Evolutionary conservation across 352 stramenopile species (phyloP).

Genomic region (Globisporangium recalcitrans): DNA sequence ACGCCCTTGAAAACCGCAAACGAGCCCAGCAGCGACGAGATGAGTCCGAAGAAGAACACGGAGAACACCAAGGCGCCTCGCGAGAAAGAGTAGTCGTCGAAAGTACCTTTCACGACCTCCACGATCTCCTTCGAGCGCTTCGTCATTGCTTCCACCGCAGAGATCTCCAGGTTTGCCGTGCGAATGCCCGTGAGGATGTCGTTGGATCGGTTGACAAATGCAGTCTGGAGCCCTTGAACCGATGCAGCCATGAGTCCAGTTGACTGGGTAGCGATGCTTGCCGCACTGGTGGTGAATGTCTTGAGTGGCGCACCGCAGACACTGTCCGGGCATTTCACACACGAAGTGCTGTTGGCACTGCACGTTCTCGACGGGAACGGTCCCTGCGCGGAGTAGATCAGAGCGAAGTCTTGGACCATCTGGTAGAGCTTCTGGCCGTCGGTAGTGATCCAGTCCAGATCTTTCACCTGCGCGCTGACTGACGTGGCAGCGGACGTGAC

Average conservation of each 20-base stretch:
- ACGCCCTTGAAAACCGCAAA: slow-evolving; percentile 73
- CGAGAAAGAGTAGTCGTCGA: slow-evolving; percentile 75
- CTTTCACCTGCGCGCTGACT: slow-evolving; percentile 34
- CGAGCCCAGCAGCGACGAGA: slow-evolving; percentile 57
- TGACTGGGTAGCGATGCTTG: slow-evolving; percentile 18
- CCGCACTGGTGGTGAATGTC: slow-evolving; percentile 31
- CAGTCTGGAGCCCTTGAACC: slow-evolving; percentile 26
- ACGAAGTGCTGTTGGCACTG: slow-evolving; percentile 36
- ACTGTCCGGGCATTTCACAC: slow-evolving; percentile 42
- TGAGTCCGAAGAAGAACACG: slow-evolving; percentile 70
- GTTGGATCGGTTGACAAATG: slow-evolving; percentile 39
- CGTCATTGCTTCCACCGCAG: slow-evolving; percentile 42
- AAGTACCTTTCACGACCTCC: slow-evolving; percentile 51
- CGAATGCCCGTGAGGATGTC: slow-evolving; percentile 38
- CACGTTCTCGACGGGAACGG: slow-evolving; percentile 50
- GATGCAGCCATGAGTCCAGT: slow-evolving; percentile 28
- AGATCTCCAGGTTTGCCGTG: slow-evolving; percentile 43
- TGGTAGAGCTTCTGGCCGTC: slow-evolving; percentile 44
- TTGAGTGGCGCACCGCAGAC: slow-evolving; percentile 49
- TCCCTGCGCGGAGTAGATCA: slow-evolving; percentile 50
- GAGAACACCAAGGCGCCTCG: slow-evolving; percentile 67
- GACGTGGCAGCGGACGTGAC: slow-evolving; percentile 36
- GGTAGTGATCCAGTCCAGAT: slow-evolving; percentile 44
- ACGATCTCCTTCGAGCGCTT: slow-evolving; percentile 56
- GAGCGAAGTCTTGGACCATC: slow-evolving; percentile 56